Base-by-base conservation (phyloP, 2,329 filamentous ascomycete species). In the Pseudopyrenochaeta lycopersici region DNA sequence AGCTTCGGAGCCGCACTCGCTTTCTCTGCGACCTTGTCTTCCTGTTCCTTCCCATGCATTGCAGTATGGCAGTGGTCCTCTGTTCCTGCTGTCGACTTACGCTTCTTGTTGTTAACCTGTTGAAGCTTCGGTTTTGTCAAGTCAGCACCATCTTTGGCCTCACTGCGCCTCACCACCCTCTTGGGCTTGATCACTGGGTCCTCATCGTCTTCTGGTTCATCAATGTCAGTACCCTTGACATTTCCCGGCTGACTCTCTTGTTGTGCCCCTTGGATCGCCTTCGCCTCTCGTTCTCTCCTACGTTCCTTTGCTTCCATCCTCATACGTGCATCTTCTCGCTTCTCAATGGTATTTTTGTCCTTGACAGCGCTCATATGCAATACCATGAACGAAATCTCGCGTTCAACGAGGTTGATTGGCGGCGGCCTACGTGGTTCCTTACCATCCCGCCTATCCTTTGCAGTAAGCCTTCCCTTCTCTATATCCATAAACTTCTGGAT, bases 371-470 rank as follows among this genome's bases (percentile, higher is more conserved):
- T 21, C 3, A 49, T 29, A 23, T 52, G 49, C 10, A 23, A 49
- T 18, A 52, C 41, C 49, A 52, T 52, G 11, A 30, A 38, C 10
- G 17, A 41, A 6, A 52, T 45, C 14, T 52, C 53, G 9, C 53
- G 49, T 32, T 46, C 36, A 10, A 46, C 30, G 7, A 35, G 36
- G 2, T 39, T 15, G 29, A 41, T 12, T 1, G 45, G 38, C 12
- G 53, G 49, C 14, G 41, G 15, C 20, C 40, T 20, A 14, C 40
- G 14, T 1, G 40, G 29, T 23, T 31, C 2, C 45, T 27, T 18
- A 6, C 35, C 49, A 30, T 35, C 10, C 7, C 15, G 15, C 23
- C 41, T 30, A 15, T 56, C 44, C 7, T 6, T 27, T 12, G 15
- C 15, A 1, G 29, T 32, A 4, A 35, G 14, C n/a, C 32, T 33